Evolutionary conservation across 306 rosid genomes (phyloP).

Genomic region (Crotalaria pallida): DNA sequence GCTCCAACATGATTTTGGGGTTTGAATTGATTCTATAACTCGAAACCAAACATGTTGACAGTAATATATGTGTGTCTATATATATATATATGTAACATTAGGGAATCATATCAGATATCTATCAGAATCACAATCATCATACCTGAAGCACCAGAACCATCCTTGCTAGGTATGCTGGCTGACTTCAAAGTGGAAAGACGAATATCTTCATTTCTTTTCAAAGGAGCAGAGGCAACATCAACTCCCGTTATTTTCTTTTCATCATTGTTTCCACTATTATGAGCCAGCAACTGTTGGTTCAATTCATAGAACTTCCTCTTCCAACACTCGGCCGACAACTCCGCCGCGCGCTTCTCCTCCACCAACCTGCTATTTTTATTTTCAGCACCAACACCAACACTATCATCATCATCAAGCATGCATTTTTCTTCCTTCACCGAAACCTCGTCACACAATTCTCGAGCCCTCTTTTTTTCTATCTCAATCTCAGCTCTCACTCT

Average conservation of each 20-base stretch:
- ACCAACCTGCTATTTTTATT: not conserved
- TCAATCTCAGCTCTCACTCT: not conserved
- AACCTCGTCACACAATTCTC: not conserved
- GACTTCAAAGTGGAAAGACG: not conserved
- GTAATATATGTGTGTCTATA: no score
- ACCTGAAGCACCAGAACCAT: constrained; percentile 3
- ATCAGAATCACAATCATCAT: not conserved
- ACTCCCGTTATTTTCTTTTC: not conserved
- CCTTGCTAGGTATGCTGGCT: not conserved
- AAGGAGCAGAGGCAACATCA: not conserved
- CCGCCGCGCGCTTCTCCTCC: not conserved
- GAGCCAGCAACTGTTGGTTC: not conserved
- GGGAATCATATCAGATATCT: not conserved
- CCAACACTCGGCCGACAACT: not conserved
- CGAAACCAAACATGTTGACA: no score
- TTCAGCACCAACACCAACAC: not conserved
- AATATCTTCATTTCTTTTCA: not conserved
- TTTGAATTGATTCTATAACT: no score
- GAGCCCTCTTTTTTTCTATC: not conserved
- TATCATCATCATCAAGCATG: not conserved
- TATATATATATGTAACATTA: not conserved
- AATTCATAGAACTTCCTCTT: not conserved
- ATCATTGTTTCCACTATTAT: not conserved
- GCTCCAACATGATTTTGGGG: no score
- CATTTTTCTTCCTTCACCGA: not conserved